Evolutionary conservation across 1,139 yeast genomes (phyloP).

Genomic region (Lodderomyces parapsilosis): DNA sequence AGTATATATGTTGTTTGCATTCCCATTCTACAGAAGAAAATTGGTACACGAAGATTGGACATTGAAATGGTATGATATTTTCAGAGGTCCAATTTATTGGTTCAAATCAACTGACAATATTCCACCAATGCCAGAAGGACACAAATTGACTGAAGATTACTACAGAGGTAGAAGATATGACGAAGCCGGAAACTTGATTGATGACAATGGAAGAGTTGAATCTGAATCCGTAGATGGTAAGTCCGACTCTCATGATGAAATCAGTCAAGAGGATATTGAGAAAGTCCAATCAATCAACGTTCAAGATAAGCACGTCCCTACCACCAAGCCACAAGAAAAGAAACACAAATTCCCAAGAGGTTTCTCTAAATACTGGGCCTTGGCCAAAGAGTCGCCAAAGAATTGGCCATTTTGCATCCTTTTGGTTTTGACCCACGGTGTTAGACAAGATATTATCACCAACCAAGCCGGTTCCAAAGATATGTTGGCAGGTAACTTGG

Average conservation of each 20-base stretch:
- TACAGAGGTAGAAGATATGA: slow-evolving; percentile 58
- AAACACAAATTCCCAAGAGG: slow-evolving; percentile 27
- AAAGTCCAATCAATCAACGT: slow-evolving; percentile 8
- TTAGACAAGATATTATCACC: slow-evolving; percentile 60
- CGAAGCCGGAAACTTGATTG: slow-evolving; percentile 20
- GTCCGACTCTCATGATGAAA: slow-evolving; percentile 2
- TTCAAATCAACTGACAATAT: slow-evolving; percentile 56
- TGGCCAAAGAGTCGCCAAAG: slow-evolving; percentile 44
- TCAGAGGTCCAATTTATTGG: slow-evolving; percentile 57
- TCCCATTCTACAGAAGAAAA: slow-evolving; percentile 65
- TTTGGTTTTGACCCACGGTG: slow-evolving; percentile 57
- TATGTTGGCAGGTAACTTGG: slow-evolving; percentile 41
- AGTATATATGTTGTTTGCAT: slow-evolving; percentile 53
- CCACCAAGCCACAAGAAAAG: background rate
- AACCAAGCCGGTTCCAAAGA: slow-evolving; percentile 40
- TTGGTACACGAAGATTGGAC: slow-evolving; percentile 68
- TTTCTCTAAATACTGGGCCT: slow-evolving; percentile 35
- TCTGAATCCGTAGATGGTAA: slow-evolving; percentile 9
- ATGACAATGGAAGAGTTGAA: slow-evolving; percentile 1
- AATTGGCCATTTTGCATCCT: slow-evolving; percentile 54
- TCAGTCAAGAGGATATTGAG: slow-evolving; percentile 13
- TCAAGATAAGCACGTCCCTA: slow-evolving; percentile 4
- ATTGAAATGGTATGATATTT: slow-evolving; percentile 54
- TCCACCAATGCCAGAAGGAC: slow-evolving; percentile 68
- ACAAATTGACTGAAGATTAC: slow-evolving; percentile 56